Percentiles rank a stretch among this genome's conserved stretches.
Conservation (phyloP, 2,329 filamentous ascomycete species). For the Neofusicoccum cordaticola region DNA sequence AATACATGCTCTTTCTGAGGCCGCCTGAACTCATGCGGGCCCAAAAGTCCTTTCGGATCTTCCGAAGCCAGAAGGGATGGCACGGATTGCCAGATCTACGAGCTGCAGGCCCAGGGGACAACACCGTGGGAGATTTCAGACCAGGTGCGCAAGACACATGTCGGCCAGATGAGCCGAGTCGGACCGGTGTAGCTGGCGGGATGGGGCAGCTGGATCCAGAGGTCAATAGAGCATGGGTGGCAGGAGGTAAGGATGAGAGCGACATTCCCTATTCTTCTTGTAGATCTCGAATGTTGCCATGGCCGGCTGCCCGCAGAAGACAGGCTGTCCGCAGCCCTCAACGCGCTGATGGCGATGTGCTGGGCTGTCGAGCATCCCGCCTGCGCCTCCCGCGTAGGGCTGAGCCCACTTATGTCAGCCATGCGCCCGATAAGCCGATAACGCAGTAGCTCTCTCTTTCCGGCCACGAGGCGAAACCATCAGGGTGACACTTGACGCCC, state of each 20-base stretch:
- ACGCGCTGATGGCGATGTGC: background rate
- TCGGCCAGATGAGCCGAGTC: background rate
- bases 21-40: too few species aligned
- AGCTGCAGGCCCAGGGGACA: background rate
- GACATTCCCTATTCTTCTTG: background rate
- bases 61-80: background rate
- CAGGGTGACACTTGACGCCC: constrained; percentile 8
- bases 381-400: constrained; percentile 1
- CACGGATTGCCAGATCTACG: background rate
- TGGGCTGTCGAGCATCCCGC: background rate
- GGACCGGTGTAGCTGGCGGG: background rate
- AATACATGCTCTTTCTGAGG: too few species aligned
- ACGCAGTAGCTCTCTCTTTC: background rate
- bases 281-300: background rate
- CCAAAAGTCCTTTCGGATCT: background rate
- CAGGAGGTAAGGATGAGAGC: background rate
- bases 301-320: too few species aligned
- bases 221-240: background rate
- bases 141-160: background rate
- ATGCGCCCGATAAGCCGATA: background rate
- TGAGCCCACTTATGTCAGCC: constrained; percentile 1
- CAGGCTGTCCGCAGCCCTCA: too few species aligned
- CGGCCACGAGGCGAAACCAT: constrained; percentile 3
- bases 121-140: background rate
- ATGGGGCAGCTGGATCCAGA: background rate